Base-by-base conservation (phyloP, 257 asterid genomes). In the Solanum piurae region DNA sequence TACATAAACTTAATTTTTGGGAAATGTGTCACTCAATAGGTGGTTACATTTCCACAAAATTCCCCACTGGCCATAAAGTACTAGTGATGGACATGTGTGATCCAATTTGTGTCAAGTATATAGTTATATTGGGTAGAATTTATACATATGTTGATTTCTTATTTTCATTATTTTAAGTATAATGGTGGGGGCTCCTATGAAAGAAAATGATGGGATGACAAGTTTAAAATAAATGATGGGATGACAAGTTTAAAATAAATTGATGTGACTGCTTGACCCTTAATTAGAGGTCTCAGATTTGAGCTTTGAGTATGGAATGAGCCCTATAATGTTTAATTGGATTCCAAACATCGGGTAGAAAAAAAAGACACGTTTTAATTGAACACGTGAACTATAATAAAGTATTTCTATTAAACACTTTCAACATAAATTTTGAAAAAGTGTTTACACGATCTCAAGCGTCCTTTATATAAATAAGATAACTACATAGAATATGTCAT, bases 311-410 rank as follows among this genome's bases (percentile, higher is more conserved):
- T 55, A 55, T 55, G 2, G 0, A 55, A 55, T 20, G 5, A 55
- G 25, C 0, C 10, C 0, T 55, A 0, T 0, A 55, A 0, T 7
- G 4, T 55, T 52, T 55, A 7, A 3, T 55, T 2, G 25, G 2
- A 0, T 55, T 55, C 0, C 1, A 0, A 20, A 55, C 0, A 55
- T 0, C 2, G 0, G 0, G 0, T 55, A 20, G n/a, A 0, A 55
- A 6, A 55, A 3, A 55, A 20, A 20, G 5, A 0, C 1, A 20
- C 0, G 12, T 20, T 55, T 55, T 20, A 55, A 3, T 55, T 21
- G 2, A 68, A 14, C 5, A 5, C 1, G 1, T 68, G 37, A 68
- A 68, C 2, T 3, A 7, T 29, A 12, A 7, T 16, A 4, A 71
- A 7, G n/a, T 71, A 7, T 7, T 71, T 1, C 10, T 69, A 29